A percentile compares a stretch with the other conserved stretches of the same genome.
phyloP scores from a whole-genome alignment of 768 basidiomycete genomes.

The Lactifluus piperatus region DNA sequence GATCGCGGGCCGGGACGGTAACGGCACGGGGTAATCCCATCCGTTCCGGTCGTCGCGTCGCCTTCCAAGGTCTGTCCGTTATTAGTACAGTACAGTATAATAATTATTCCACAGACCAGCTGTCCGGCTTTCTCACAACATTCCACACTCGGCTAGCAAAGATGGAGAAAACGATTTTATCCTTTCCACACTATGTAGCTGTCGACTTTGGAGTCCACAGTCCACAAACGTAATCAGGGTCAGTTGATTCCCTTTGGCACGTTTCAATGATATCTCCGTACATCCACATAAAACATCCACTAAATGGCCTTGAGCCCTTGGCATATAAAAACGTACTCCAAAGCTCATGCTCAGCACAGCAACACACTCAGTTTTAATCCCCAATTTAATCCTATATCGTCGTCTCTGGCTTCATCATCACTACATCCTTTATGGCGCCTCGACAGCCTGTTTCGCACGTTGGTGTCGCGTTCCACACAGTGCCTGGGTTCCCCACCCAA shows the following conservation, averaged over 20 bases:
- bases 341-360: neutral
- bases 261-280: neutral
- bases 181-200: neutral
- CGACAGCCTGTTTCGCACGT: neutral
- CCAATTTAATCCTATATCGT: neutral
- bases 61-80: too few species aligned
- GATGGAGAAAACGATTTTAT: neutral
- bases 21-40: too few species aligned
- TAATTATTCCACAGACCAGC: neutral
- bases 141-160: neutral
- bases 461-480: neutral
- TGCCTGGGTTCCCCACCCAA: neutral
- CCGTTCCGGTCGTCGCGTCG: too few species aligned
- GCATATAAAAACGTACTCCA: neutral
- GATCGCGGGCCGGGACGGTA: too few species aligned
- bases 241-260: neutral
- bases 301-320: neutral
- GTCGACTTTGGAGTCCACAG: neutral
- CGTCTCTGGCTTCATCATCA: neutral
- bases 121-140: neutral
- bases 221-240: neutral
- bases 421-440: neutral
- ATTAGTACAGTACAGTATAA: too few species aligned
- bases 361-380: neutral
- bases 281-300: neutral